Conservation (phyloP, 768 basidiomycete species). For the Vararia minispora region DNA sequence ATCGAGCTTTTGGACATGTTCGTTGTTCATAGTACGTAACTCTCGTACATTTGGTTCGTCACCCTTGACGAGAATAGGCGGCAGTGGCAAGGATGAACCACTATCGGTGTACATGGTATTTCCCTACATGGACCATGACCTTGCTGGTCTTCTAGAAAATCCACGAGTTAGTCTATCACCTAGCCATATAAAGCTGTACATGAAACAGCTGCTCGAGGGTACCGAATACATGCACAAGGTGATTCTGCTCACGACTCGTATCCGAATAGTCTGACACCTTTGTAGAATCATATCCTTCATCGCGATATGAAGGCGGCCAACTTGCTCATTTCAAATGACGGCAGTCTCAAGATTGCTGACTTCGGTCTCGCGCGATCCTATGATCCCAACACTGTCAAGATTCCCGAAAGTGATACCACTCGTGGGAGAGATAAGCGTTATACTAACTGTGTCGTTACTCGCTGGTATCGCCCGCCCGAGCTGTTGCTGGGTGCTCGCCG, state of each 20-base stretch:
- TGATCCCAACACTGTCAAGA: constrained; percentile 37
- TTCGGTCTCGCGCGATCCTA: constrained; percentile 89
- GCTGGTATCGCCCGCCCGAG: constrained; percentile 94
- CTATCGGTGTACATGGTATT: constrained; percentile 97
- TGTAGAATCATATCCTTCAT: constrained; percentile 89
- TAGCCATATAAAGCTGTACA: constrained; percentile 89
- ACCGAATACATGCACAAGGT: constrained; percentile 94
- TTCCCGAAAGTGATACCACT: constrained; percentile 24
- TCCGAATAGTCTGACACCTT: constrained; percentile 6
- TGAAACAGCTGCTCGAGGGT: constrained; percentile 93
- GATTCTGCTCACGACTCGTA: constrained; percentile 20
- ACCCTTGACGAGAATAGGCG: constrained; percentile 16
- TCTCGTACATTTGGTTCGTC: constrained; percentile 1
- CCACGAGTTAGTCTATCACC: constrained; percentile 73
- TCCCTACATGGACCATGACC: constrained; percentile 99
- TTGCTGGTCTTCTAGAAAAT: constrained; percentile 90
- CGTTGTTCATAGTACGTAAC: constrained; percentile 60
- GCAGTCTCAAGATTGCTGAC: constrained; percentile 83
- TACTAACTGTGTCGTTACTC: constrained; percentile 90
- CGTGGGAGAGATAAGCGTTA: constrained; percentile 58
- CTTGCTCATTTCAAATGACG: constrained; percentile 81
- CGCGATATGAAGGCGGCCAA: constrained; percentile 99
- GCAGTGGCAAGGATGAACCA: constrained; percentile 52
- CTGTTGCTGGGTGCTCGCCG: constrained; percentile 78
- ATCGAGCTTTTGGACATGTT: constrained; percentile 91